phyloP scores from a whole-genome alignment of 306 rosid genomes.

The cucumber (Cucumis sativus) region DNA sequence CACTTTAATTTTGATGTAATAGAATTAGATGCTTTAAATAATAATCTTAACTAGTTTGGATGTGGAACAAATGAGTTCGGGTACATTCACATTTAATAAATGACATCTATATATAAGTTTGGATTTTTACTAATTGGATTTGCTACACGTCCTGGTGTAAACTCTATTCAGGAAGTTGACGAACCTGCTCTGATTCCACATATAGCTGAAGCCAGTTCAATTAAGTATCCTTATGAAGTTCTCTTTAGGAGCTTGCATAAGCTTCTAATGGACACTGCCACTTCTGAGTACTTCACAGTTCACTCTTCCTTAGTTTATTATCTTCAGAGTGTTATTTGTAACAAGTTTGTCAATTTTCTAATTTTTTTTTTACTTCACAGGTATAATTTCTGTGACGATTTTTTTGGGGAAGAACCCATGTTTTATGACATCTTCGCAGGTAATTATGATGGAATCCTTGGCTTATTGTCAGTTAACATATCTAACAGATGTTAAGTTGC shows the following conservation, averaged over 20 bases:
- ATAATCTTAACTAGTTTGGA: background rate
- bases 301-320: slow-evolving; percentile 14
- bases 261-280: slow-evolving; percentile 83
- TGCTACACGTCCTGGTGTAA: slow-evolving; percentile 8
- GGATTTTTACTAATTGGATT: background rate
- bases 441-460: slow-evolving; percentile 17
- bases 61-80: background rate
- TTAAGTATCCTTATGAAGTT: slow-evolving; percentile 73
- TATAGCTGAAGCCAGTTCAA: slow-evolving; percentile 82
- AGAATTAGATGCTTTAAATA: background rate
- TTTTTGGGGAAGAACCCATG: slow-evolving; percentile 63
- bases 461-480: background rate
- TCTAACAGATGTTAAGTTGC: background rate
- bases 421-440: slow-evolving; percentile 71
- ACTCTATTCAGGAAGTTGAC: slow-evolving; percentile 54
- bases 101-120: background rate
- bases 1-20: background rate
- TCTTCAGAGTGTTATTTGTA: slow-evolving; percentile 4
- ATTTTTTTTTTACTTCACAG: slow-evolving; percentile 29
- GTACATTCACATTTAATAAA: background rate
- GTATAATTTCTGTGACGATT: slow-evolving; percentile 70
- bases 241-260: slow-evolving; percentile 89
- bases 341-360: slow-evolving; percentile 7
- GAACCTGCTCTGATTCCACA: slow-evolving; percentile 87
- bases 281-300: slow-evolving; percentile 65